These are phyloP conservation scores for Septoria linicola DNA, from an alignment of 2,329 filamentous ascomycete species.

Conservation along the genomic window DNA sequence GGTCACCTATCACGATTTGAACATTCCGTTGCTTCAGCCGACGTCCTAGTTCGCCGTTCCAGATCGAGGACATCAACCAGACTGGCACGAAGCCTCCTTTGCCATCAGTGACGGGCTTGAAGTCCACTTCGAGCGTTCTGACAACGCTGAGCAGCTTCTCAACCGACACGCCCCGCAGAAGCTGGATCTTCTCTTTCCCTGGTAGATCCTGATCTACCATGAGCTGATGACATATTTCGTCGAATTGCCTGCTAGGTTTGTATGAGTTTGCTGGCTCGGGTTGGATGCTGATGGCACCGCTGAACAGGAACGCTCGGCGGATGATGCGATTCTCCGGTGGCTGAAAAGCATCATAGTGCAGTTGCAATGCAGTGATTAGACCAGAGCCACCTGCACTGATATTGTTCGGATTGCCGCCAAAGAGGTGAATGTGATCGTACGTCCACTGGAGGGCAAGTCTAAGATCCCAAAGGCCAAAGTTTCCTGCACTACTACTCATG, in stretches of 20 bases:
- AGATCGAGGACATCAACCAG: conserved; percentile 22
- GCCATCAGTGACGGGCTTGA: conserved; percentile 24
- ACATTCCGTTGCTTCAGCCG: conserved; percentile 20
- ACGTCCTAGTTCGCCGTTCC: conserved; percentile 22
- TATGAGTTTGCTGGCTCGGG: conserved; percentile 19
- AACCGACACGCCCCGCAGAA: conserved; percentile 18
- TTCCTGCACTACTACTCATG: conserved; percentile 31
- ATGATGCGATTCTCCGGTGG: conserved; percentile 19
- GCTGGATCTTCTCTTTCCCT: conserved; percentile 16
- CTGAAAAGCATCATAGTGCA: conserved; percentile 25
- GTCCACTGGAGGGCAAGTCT: conserved; percentile 57
- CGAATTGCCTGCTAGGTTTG: conserved; percentile 18
- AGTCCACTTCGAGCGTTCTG: conserved; percentile 18
- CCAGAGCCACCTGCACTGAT: conserved; percentile 51
- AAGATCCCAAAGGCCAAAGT: conserved; percentile 59
- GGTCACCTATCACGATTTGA: conserved; percentile 24
- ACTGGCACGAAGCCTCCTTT: conserved; percentile 21
- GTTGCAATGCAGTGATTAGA: conserved; percentile 18
- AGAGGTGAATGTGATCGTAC: conserved; percentile 50
- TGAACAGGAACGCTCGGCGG: conserved; percentile 22
- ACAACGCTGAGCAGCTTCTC: conserved; percentile 20
- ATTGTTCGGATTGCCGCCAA: conserved; percentile 51
- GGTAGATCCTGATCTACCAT: conserved; percentile 21
- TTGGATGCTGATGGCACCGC: conserved; percentile 22
- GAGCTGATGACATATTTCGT: conserved; percentile 22